Evolutionary conservation across 768 basidiomycete species (phyloP).

Genomic region (Neoboletus magnificus): DNA sequence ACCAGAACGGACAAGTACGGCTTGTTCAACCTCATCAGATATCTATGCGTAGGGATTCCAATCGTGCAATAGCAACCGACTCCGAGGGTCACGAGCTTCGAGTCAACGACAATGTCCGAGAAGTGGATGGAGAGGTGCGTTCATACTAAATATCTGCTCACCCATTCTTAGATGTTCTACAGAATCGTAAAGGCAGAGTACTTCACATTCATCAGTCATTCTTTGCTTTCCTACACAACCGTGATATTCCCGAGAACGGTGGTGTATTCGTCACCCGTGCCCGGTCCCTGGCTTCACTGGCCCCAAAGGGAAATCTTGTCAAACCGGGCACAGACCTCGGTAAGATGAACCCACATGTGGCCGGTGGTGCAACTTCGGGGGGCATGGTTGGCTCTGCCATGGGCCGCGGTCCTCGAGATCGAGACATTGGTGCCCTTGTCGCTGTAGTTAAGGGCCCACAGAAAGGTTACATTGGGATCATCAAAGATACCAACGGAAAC

Average conservation of each 20-base stretch:
- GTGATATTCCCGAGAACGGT: conserved; percentile 85
- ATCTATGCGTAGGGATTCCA: conserved; percentile 81
- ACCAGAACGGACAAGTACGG: conserved; percentile 88
- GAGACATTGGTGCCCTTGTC: conserved; percentile 77
- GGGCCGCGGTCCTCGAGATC: conserved; percentile 77
- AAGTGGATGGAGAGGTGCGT: conserved; percentile 81
- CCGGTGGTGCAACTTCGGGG: conserved; percentile 52
- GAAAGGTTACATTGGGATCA: conserved; percentile 87
- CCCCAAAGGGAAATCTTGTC: conserved; percentile 76
- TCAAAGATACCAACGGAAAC: conserved; percentile 92
- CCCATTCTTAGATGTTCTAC: neutral
- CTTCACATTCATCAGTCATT: conserved; percentile 93
- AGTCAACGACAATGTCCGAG: conserved; percentile 89
- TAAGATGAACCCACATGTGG: conserved; percentile 84
- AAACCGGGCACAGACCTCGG: conserved; percentile 73
- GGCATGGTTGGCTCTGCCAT: conserved; percentile 84
- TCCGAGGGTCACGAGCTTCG: conserved; percentile 84
- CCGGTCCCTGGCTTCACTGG: conserved; percentile 75
- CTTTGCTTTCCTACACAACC: conserved; percentile 92
- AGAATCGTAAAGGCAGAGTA: conserved; percentile 86
- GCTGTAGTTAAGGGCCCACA: conserved; percentile 81
- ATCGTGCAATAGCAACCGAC: conserved; percentile 84
- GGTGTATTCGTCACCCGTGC: conserved; percentile 93
- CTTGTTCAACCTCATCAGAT: conserved; percentile 93
- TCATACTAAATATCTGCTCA: neutral